Percentiles rank a stretch among this genome's conserved stretches.
phyloP scores from a whole-genome alignment of 768 basidiomycete genomes.

The Tulasnella sp. region DNA sequence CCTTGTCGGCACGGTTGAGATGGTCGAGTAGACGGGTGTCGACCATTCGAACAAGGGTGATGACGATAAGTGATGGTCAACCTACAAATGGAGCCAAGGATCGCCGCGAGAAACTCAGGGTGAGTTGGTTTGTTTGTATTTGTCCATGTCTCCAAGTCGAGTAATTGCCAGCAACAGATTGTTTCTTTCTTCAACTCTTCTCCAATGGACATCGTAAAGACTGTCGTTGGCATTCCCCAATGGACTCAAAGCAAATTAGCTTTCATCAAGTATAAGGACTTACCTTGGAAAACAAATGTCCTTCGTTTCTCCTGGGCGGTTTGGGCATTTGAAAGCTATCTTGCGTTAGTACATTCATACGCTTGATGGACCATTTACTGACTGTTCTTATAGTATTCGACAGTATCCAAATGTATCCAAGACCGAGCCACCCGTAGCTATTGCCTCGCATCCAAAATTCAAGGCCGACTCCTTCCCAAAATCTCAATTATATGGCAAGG shows the following conservation, averaged over 20 bases:
- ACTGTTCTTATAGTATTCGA: slow-evolving; percentile 36
- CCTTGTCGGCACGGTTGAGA: slow-evolving; percentile 57
- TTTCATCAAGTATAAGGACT: slow-evolving; percentile 56
- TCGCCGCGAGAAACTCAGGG: no score
- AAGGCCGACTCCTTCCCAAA: slow-evolving; percentile 63
- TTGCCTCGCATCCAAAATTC: slow-evolving; percentile 60
- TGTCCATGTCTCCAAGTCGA: no score
- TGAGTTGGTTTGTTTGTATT: no score
- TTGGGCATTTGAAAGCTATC: slow-evolving; percentile 74
- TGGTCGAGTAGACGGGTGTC: slow-evolving; percentile 61
- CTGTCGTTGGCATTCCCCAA: slow-evolving; percentile 26
- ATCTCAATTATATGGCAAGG: slow-evolving; percentile 80
- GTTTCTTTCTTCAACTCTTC: no score
- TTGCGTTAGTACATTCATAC: slow-evolving; percentile 45
- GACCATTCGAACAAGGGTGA: slow-evolving; percentile 54
- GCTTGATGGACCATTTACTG: neutral
- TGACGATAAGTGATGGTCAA: no score
- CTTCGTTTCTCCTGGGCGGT: slow-evolving; percentile 63
- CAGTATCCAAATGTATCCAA: slow-evolving; percentile 81
- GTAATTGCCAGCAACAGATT: no score
- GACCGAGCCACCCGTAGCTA: slow-evolving; percentile 51
- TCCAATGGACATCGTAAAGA: neutral
- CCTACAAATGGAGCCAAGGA: no score
- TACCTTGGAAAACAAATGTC: slow-evolving; percentile 76
- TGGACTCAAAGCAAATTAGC: slow-evolving; percentile 52